These are phyloP conservation scores for Gliomastix tumulicola DNA, from an alignment of 2,329 filamentous ascomycete genomes.

Conservation along the genomic window DNA sequence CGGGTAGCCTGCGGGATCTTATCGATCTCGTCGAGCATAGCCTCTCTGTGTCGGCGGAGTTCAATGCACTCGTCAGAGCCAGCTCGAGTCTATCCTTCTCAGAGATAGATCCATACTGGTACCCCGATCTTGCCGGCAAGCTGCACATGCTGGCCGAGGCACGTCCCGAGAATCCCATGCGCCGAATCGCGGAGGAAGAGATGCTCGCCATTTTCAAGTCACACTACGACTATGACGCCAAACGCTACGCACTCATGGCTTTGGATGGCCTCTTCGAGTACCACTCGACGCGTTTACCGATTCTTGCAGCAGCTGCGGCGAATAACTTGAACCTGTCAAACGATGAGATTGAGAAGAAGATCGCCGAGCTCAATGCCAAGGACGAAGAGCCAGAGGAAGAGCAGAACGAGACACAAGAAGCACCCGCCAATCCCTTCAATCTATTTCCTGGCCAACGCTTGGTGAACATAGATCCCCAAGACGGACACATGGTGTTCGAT, in stretches of 20 bases:
- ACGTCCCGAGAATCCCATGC: background rate
- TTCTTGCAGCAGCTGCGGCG: background rate
- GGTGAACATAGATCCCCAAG: background rate
- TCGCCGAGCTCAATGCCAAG: background rate
- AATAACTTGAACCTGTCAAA: background rate
- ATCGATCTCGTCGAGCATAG: background rate
- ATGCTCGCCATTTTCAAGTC: background rate
- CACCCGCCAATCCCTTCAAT: background rate
- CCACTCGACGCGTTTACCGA: background rate
- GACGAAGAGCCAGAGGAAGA: background rate
- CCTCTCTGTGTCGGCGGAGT: background rate
- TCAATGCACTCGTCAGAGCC: background rate
- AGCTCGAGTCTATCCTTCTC: background rate
- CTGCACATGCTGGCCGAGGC: background rate
- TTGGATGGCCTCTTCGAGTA: background rate
- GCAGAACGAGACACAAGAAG: no score
- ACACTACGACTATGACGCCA: background rate
- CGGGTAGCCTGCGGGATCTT: background rate
- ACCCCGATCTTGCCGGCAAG: background rate
- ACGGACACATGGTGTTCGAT: background rate
- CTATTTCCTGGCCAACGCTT: background rate
- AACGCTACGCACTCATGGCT: background rate
- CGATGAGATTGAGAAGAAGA: background rate
- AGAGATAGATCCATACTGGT: background rate
- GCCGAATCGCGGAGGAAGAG: background rate